Evolutionary conservation across 306 rosid genomes (phyloP), one percentile per base, ranked within the genome.

Genomic region (Datisca glomerata): DNA sequence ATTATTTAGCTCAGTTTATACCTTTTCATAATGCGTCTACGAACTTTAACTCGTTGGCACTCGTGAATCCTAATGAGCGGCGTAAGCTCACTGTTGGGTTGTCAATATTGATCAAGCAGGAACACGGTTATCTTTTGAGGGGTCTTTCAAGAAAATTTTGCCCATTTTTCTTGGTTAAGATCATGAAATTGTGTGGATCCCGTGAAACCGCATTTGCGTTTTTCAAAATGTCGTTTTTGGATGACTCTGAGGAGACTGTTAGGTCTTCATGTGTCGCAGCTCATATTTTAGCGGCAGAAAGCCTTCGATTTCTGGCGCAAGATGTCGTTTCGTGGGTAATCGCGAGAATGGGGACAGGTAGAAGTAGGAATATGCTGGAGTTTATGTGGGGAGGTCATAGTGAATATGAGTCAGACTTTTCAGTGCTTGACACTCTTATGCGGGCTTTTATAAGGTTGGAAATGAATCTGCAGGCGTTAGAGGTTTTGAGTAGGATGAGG

Each of bases 301-400:
- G 51, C 41, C 75, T 72, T 27, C 66, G 38, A 31, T 53, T 56
- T 8, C 62, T 67, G 14, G 86, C 94, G 0, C 94, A 79, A 19
- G 94, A 83, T 51, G 51, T 79, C 5, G 50, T 79, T 57, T 79
- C 78, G 0, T 75, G 76, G 70, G 61, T 75, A 2, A 35, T 83
- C 57, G 47, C 50, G 3, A 65, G 69, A 47, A 59, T 83, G 46
- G 92, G 80, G 22, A 60, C 65, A 0, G 16, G 48, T 22, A 45
- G 92, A 57, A 54, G 86, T 34, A 61, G 55, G 24, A 57, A 65
- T 17, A 17, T 79, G 36, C 71, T 61, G 55, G 57, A 52, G 24
- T 65, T 72, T 18, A 79, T 83, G 86, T 83, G 94, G 94, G 56
- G 7, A 37, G 56, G 60, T 43, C 86, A 79, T 57, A 12, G 46